Evolutionary conservation across 1,139 yeast genomes (phyloP).

Genomic region (Nakaseomyces kungkrabaensis): DNA sequence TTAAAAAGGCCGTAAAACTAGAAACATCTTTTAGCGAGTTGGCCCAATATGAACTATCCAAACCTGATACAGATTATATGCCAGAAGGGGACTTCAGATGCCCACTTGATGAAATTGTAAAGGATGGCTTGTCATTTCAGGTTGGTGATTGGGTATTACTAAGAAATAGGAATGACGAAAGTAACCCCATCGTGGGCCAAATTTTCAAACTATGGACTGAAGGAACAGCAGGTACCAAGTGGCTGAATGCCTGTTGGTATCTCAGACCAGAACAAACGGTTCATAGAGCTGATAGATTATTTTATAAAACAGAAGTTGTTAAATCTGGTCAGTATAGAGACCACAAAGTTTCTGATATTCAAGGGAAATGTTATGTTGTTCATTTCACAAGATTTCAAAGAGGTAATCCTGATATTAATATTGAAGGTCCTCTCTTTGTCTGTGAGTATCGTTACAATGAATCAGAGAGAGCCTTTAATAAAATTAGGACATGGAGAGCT

Average conservation of each 20-base stretch:
- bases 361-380: constrained; percentile 90
- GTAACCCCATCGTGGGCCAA: constrained; percentile 89
- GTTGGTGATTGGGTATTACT: constrained; percentile 95
- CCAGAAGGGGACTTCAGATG: constrained; percentile 61
- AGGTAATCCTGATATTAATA: constrained; percentile 83
- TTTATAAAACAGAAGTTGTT: constrained; percentile 88
- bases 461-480: constrained; percentile 77
- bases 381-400: constrained; percentile 90
- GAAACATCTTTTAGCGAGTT: constrained; percentile 53
- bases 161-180: constrained; percentile 75
- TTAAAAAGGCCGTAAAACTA: constrained; percentile 50
- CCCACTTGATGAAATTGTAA: constrained; percentile 67
- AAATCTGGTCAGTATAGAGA: constrained; percentile 96
- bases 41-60: constrained; percentile 62
- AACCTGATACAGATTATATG: constrained; percentile 73
- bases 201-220: constrained; percentile 83
- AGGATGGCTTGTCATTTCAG: constrained; percentile 61
- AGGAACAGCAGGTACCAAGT: constrained; percentile 65
- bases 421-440: constrained; percentile 76
- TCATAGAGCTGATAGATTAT: constrained; percentile 78
- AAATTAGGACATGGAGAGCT: constrained; percentile 97
- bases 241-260: constrained; percentile 96
- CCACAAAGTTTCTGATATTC: constrained; percentile 76
- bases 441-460: constrained; percentile 95
- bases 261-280: constrained; percentile 96